A percentile compares a stretch with the other conserved stretches of the same genome.
These are phyloP conservation scores for Mangifera indica DNA, from an alignment of 345 rosid species.

Conservation along the genomic window DNA sequence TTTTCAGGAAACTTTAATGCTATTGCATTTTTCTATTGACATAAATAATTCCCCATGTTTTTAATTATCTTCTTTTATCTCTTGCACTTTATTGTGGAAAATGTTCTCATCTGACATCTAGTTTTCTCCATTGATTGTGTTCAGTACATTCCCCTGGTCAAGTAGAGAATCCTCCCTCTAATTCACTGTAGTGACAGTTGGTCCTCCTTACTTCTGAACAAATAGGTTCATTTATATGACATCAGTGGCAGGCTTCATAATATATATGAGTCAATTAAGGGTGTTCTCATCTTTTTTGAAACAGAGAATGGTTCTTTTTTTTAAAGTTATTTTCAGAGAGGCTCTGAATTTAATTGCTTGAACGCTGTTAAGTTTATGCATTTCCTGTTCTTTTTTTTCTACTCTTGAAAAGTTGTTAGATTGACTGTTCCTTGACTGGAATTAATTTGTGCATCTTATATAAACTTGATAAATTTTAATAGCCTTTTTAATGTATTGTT, in stretches of 20 bases:
- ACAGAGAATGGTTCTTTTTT: neutral
- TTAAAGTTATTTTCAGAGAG: too few relatives aligned
- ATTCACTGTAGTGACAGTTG: neutral
- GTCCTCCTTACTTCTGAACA: neutral
- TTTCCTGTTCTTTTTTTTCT: neutral
- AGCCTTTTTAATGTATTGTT: conserved; percentile 15
- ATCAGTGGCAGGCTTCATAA: neutral
- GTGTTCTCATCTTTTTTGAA: neutral
- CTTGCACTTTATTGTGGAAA: neutral
- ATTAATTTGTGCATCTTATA: conserved; percentile 9
- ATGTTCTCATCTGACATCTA: neutral
- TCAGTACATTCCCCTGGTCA: neutral
- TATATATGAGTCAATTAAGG: neutral
- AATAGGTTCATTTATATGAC: neutral
- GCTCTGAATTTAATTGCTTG: neutral
- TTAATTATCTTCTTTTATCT: neutral
- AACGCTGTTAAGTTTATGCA: neutral
- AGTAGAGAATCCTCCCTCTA: neutral
- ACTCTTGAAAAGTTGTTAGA: neutral
- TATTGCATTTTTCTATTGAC: neutral
- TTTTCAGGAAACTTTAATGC: neutral
- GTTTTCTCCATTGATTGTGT: neutral
- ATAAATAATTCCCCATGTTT: neutral
- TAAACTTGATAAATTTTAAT: conserved; percentile 11
- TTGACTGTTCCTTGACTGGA: neutral